Percentiles rank a stretch among this genome's conserved stretches.
phyloP scores from a whole-genome alignment of 805 yeast genomes.

The Candida montana region DNA sequence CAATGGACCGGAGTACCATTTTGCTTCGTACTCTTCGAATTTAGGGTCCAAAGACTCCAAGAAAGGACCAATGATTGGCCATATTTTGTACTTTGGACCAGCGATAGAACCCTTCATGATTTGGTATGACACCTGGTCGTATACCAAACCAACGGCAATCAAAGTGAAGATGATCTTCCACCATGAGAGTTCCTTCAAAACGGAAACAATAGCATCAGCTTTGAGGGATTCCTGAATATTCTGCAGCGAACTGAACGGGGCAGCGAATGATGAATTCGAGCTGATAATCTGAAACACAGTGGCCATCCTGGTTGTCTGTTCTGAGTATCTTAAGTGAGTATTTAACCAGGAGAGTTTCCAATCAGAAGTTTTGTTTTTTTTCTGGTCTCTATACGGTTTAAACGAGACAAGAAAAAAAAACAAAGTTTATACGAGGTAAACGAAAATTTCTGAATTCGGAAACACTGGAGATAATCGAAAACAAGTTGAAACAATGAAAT shows the following conservation, averaged over 20 bases:
- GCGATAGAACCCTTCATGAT: conserved; percentile 81
- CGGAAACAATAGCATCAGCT: conserved; percentile 11
- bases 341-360: neutral
- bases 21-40: conserved; percentile 85
- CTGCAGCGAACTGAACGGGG: conserved; percentile 4
- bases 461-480: no score
- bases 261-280: conserved; percentile 15
- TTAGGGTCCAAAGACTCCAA: conserved; percentile 92
- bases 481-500: no score
- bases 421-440: neutral
- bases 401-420: neutral
- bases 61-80: conserved; percentile 97
- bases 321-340: neutral
- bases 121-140: conserved; percentile 77
- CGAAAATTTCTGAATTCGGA: no score
- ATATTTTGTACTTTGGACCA: conserved; percentile 81
- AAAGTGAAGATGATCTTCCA: conserved; percentile 45
- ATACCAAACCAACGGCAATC: conserved; percentile 44
- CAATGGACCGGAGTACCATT: conserved; percentile 92
- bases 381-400: neutral
- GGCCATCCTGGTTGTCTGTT: conserved; percentile 12
- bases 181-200: conserved; percentile 39
- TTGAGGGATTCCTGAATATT: conserved; percentile 1
- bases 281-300: conserved; percentile 18
- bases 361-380: neutral